These are phyloP conservation scores for Stromatinia cepivora DNA, from an alignment of 2,329 filamentous ascomycete species.

Conservation along the genomic window DNA sequence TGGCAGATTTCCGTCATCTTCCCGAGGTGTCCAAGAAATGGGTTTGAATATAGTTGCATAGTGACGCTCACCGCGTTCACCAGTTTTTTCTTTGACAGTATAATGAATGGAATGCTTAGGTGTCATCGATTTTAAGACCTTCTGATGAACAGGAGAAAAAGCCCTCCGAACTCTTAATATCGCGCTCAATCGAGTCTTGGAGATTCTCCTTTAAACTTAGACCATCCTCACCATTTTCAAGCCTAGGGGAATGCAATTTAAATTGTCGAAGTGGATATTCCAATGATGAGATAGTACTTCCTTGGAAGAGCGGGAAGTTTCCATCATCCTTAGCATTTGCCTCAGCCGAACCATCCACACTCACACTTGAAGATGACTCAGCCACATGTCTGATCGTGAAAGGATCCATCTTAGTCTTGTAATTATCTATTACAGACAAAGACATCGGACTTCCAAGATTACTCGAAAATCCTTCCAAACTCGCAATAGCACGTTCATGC, in stretches of 20 bases:
- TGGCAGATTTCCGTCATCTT: not conserved
- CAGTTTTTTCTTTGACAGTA: too few species aligned
- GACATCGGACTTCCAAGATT: not conserved
- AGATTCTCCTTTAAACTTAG: not conserved
- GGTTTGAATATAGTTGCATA: too few species aligned
- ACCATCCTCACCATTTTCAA: not conserved
- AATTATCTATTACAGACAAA: not conserved
- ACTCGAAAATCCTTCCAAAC: not conserved
- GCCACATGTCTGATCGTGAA: not conserved
- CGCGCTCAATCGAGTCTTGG: not conserved
- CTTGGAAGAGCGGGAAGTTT: not conserved
- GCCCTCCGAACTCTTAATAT: not conserved
- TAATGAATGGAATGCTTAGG: not conserved
- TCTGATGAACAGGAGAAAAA: not conserved
- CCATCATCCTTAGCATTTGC: not conserved
- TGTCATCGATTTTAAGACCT: not conserved
- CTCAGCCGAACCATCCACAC: not conserved
- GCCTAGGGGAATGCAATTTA: rapidly evolving
- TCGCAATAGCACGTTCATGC: not conserved
- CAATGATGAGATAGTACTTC: not conserved
- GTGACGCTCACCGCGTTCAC: too few species aligned
- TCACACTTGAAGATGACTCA: too few species aligned
- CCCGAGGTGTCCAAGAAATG: not conserved
- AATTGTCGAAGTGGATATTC: not conserved
- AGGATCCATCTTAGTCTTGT: too few species aligned